Conservation (phyloP, 2,329 filamentous ascomycete genomes). For the Teratosphaeria pseudoeucalypti region DNA sequence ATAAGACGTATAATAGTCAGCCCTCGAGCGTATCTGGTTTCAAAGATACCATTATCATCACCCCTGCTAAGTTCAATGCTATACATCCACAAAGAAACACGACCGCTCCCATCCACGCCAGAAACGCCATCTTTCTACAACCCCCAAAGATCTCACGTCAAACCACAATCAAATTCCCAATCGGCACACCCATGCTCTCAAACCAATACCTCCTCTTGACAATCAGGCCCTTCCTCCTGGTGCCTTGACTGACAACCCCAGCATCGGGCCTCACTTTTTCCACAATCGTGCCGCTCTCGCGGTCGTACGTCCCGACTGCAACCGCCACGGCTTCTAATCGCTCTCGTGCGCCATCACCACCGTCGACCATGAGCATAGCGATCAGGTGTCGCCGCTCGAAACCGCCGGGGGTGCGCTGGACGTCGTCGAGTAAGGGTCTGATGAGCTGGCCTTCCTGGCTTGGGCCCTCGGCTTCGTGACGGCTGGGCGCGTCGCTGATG, state of each 20-base stretch:
- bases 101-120: too few species aligned
- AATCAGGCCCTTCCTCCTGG: constrained; percentile 57
- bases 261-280: background rate
- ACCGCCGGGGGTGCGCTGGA: constrained; percentile 61
- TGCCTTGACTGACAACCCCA: constrained; percentile 27
- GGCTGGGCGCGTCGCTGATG: constrained; percentile 49
- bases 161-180: constrained; percentile 59
- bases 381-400: constrained; percentile 61
- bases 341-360: constrained; percentile 53
- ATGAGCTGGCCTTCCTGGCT: constrained; percentile 26
- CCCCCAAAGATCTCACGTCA: background rate
- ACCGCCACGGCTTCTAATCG: constrained; percentile 49
- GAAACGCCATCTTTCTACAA: too few species aligned
- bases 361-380: constrained; percentile 72
- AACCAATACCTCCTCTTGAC: constrained; percentile 70
- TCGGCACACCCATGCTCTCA: constrained; percentile 66
- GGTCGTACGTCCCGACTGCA: constrained; percentile 12
- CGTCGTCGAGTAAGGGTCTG: constrained; percentile 64
- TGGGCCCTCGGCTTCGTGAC: constrained; percentile 14
- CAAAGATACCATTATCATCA: too few species aligned
- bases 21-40: too few species aligned
- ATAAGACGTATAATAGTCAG: too few species aligned
- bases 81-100: too few species aligned
- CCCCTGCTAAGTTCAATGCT: too few species aligned
- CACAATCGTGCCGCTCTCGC: constrained; percentile 8